Evolutionary conservation across 176 grass and related monocot genomes (phyloP).

Genomic region (Canna indica): DNA sequence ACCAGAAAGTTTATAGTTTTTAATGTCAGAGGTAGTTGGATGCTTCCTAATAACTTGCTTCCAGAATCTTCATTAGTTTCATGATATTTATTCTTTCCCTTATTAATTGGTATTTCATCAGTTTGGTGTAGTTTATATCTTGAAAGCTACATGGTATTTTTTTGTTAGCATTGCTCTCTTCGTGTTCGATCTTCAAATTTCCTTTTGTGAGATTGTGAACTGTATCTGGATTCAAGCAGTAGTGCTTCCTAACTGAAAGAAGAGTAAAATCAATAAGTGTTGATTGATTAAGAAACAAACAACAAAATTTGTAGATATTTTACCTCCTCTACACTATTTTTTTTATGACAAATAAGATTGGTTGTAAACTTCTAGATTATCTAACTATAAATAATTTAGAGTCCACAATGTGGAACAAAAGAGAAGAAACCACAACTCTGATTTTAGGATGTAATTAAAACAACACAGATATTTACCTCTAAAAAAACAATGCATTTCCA

Average conservation of each 20-base stretch:
- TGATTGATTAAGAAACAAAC: neutral
- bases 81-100: neutral
- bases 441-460: neutral
- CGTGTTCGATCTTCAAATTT: neutral
- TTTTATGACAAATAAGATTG: neutral
- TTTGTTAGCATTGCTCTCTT: neutral
- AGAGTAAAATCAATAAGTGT: neutral
- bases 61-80: neutral
- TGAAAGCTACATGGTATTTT: neutral
- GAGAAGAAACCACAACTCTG: neutral
- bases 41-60: neutral
- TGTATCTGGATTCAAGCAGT: neutral
- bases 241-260: neutral
- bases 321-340: neutral
- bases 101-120: neutral
- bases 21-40: neutral
- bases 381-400: neutral
- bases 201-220: neutral
- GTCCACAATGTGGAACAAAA: neutral
- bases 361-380: neutral
- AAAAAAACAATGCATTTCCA: neutral
- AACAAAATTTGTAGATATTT: neutral
- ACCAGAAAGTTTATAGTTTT: neutral
- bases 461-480: neutral
- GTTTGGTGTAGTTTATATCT: neutral